Evolutionary conservation across 441 rosid genomes (phyloP).

Genomic region (Brassica hybrid): DNA sequence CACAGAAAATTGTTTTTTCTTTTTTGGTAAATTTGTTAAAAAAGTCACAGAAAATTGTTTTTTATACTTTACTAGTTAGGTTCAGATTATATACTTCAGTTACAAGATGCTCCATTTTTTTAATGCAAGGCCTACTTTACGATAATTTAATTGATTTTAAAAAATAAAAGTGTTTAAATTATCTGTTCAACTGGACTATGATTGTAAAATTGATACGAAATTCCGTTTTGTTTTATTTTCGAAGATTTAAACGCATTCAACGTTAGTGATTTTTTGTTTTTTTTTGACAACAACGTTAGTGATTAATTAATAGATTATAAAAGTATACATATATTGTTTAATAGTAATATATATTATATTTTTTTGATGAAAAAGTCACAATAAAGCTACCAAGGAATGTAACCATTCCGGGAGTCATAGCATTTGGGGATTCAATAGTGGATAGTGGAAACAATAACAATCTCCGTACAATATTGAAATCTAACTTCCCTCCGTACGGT

Average conservation of each 20-base stretch:
- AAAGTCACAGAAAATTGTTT: not conserved
- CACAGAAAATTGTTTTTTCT: not conserved
- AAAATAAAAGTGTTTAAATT: not conserved
- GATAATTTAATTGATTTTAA: not conserved
- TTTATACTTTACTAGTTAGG: not conserved
- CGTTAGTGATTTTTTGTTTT: not conserved
- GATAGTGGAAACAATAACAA: slow-evolving; percentile 52
- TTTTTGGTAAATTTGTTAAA: no score
- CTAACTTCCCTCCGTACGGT: slow-evolving; percentile 52
- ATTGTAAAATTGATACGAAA: not conserved
- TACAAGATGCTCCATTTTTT: not conserved
- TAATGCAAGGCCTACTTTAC: not conserved
- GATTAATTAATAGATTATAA: not conserved
- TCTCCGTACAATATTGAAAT: slow-evolving; percentile 42
- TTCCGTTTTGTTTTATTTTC: not conserved
- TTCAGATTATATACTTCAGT: not conserved
- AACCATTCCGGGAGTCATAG: slow-evolving; percentile 43
- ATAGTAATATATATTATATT: not conserved
- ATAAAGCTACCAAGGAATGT: slow-evolving; percentile 18
- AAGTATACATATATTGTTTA: not conserved
- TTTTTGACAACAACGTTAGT: not conserved
- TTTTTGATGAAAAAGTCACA: not conserved
- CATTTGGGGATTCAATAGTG: slow-evolving; percentile 58
- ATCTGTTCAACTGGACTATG: not conserved
- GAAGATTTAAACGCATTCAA: not conserved